Evolutionary conservation across 257 asterid species (phyloP), one percentile per base, ranked within the genome.

Genomic region (Fraxinus excelsior): DNA sequence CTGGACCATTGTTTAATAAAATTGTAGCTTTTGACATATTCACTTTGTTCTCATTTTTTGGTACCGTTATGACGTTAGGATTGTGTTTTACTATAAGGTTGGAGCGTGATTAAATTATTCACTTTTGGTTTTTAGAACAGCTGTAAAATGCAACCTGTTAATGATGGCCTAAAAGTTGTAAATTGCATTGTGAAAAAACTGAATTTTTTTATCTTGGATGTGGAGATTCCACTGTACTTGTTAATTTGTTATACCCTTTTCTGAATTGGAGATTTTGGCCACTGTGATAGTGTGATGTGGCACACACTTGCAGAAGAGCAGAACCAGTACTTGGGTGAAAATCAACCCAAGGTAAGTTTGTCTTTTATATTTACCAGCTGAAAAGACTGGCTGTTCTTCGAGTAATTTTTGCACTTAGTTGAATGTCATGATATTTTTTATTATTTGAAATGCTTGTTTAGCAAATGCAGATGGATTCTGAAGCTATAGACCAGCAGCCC

Each of bases 391-490:
- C 31, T 5, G 40, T 74, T 46, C 58, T 44, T 62, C 25, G 18
- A 62, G 68, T 12, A 70, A 35, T 35, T 34, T 56, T 26, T 40
- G 13, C 60, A 18, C 5, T 44, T 32, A 70, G 35, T 44, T 35
- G 26, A 81, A 46, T 44, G 25, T 75, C 25, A 68, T 29, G 68
- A 26, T 25, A 26, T 70, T 37, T 37, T 37, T 64, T 40, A 53
- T 29, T 66, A 29, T 2, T 40, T 32, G 10, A 25, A 34, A 74
- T 67, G 74, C 51, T 75, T 78, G 75, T 19, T 40, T 65, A 70
- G 72, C 76, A 51, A 40, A 58, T 68, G 28, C 85, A 89, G 97
- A 90, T 94, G 98, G 92, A 94, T 72, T 69, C 49, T 71, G 97
- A 94, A 85, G 80, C 76, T 65, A 88, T 74, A 67, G 96, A 90